Percentiles rank a stretch among this genome's conserved stretches.
These are phyloP conservation scores for Phytophthora citricola DNA, from an alignment of 352 stramenopile genomes.

Conservation along the genomic window DNA sequence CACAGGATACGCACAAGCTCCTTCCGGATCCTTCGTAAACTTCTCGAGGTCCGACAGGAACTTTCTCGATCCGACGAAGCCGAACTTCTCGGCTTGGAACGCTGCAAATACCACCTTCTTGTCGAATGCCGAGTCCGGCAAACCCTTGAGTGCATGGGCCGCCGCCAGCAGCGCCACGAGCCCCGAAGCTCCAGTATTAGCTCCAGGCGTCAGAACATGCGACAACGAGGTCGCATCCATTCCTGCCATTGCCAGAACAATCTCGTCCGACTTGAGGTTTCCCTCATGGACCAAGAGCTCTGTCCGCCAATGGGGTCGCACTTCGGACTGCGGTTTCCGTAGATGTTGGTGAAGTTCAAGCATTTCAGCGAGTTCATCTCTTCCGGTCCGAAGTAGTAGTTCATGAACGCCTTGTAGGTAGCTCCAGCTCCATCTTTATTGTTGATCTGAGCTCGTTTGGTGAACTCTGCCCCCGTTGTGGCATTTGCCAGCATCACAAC, in stretches of 20 bases:
- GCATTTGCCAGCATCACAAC: conserved; percentile 71
- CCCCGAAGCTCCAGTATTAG: conserved; percentile 77
- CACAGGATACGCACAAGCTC: conserved; percentile 58
- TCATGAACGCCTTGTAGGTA: conserved; percentile 82
- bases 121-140: conserved; percentile 67
- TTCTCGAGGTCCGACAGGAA: conserved; percentile 74
- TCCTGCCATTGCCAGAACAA: conserved; percentile 75
- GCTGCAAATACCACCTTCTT: conserved; percentile 84
- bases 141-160: conserved; percentile 66
- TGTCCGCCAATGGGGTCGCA: conserved; percentile 85
- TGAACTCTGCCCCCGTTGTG: conserved; percentile 46
- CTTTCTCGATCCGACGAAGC: conserved; percentile 82
- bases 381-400: conserved; percentile 85
- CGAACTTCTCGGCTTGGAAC: conserved; percentile 85
- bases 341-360: conserved; percentile 80
- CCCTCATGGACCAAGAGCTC: conserved; percentile 72
- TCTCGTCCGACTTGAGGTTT: conserved; percentile 53
- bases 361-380: conserved; percentile 79
- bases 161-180: conserved; percentile 80
- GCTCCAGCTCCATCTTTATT: conserved; percentile 43
- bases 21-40: conserved; percentile 54
- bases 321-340: conserved; percentile 63
- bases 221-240: conserved; percentile 82
- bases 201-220: conserved; percentile 72
- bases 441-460: conserved; percentile 68